Evolutionary conservation across 441 rosid species (phyloP).

Genomic region (Theobroma grandiflorum): DNA sequence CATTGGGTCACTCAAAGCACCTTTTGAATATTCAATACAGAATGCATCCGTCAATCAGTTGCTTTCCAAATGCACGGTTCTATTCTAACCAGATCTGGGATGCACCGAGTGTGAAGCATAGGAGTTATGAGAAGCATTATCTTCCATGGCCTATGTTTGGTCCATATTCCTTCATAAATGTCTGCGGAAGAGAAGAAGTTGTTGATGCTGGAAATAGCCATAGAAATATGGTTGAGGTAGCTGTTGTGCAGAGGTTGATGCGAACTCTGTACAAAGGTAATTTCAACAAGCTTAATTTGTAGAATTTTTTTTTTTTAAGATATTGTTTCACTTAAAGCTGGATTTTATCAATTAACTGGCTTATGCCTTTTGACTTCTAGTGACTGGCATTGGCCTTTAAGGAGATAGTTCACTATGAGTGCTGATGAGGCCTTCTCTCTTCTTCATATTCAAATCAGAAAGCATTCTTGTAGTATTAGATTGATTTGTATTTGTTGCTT

Average conservation of each 20-base stretch:
- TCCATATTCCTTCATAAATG: slow-evolving; percentile 54
- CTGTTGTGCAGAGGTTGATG: slow-evolving; percentile 42
- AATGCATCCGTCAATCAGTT: slow-evolving; percentile 63
- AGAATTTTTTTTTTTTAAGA: not conserved
- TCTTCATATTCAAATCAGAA: not conserved
- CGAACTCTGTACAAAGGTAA: slow-evolving; percentile 42
- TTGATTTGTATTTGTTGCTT: not conserved
- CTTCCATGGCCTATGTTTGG: slow-evolving; percentile 50
- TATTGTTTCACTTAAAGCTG: not conserved
- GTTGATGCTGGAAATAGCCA: slow-evolving; percentile 36
- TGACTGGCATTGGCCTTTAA: not conserved
- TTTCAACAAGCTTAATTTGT: not conserved
- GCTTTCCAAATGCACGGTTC: slow-evolving; percentile 49
- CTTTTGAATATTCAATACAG: slow-evolving; percentile 51
- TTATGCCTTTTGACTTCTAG: not conserved
- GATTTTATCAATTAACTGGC: not conserved
- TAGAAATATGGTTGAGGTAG: slow-evolving; percentile 54
- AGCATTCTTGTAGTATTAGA: not conserved
- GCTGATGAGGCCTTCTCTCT: not conserved
- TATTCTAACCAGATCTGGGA: slow-evolving; percentile 40
- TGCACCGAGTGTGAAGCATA: slow-evolving; percentile 36
- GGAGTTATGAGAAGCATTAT: slow-evolving; percentile 30
- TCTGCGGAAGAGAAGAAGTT: slow-evolving; percentile 48
- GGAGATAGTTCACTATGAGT: not conserved
- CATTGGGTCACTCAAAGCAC: slow-evolving; percentile 44